Percentiles rank a stretch among this genome's conserved stretches.
Conservation (phyloP, 23 red algal species). For the Gracilariopsis chorda region DNA sequence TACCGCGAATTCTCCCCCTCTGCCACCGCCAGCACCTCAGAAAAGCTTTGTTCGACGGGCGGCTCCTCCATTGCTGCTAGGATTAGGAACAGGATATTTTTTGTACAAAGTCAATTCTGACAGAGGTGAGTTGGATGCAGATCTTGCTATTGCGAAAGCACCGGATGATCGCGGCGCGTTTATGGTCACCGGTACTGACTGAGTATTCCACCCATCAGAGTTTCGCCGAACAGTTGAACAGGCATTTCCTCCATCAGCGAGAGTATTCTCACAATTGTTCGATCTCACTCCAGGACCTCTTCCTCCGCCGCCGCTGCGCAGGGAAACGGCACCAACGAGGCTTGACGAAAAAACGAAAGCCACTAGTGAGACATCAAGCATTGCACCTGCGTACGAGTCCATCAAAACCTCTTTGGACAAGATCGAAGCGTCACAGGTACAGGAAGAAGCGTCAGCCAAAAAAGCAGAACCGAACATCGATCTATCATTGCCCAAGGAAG, state of each 20-base stretch:
- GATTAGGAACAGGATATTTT: background rate
- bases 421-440: background rate
- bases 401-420: background rate
- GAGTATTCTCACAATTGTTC: background rate
- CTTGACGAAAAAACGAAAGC: background rate
- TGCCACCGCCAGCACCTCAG: background rate
- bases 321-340: background rate
- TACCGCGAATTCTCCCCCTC: too few relatives aligned
- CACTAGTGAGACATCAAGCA: background rate
- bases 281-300: background rate
- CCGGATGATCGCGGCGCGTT: too few relatives aligned
- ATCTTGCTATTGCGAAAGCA: background rate
- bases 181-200: background rate
- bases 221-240: constrained; percentile 10
- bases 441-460: background rate
- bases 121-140: constrained; percentile 2
- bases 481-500: background rate
- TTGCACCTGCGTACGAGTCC: background rate
- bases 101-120: background rate
- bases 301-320: background rate
- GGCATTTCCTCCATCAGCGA: background rate
- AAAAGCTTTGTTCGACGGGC: background rate
- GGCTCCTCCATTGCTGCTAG: background rate
- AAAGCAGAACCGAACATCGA: background rate
- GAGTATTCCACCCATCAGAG: background rate